Base-by-base conservation (phyloP, 805 yeast genomes). In the Pichia paraexigua region DNA sequence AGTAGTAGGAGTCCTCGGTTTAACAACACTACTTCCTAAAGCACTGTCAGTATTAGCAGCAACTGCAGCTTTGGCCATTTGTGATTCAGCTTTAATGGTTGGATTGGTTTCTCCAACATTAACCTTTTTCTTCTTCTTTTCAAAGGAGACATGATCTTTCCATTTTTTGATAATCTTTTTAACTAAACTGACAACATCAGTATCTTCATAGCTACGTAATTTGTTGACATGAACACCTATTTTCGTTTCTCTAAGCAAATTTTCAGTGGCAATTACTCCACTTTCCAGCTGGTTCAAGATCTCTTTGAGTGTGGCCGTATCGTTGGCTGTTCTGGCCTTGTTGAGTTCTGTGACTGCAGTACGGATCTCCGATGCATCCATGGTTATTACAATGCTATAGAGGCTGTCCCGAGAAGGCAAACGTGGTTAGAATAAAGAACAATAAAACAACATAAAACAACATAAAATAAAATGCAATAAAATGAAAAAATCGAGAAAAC, bases 221-320 rank as follows among this genome's bases (percentile, higher is more conserved):
- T 88, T 90, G 71, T 94, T 94, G 42, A 94, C 97, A 10, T 91
- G 92, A 18, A 94, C 92, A 57, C 99, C 99, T n/a, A 94, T 92
- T 67, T 89, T 90, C 10, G 99, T 94, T 62, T 92, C 95, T 61
- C 97, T 78, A 48, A 92, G 74, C 37, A 92, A 73, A 64, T 82
- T 79, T 63, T 92, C 98, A 1, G 95, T 83, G 11, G 98, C 97
- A 58, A 74, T 73, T 48, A 89, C 87, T 13, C 87, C 87, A 51
- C 76, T 79, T 58, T 85, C 82, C 54, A 92, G 71, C 24, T 77
- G 73, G 43, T 73, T 77, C 57, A 92, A 71, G 18, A 91, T 77
- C 63, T 83, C 85, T 50, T 85, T 62, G 27, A 87, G 78, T 3
- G 85, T 77, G 41, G 77, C 79, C 49, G 87, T 83, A 50, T 78